Base-by-base conservation (phyloP, 768 basidiomycete genomes). In the Calocera cornea region DNA sequence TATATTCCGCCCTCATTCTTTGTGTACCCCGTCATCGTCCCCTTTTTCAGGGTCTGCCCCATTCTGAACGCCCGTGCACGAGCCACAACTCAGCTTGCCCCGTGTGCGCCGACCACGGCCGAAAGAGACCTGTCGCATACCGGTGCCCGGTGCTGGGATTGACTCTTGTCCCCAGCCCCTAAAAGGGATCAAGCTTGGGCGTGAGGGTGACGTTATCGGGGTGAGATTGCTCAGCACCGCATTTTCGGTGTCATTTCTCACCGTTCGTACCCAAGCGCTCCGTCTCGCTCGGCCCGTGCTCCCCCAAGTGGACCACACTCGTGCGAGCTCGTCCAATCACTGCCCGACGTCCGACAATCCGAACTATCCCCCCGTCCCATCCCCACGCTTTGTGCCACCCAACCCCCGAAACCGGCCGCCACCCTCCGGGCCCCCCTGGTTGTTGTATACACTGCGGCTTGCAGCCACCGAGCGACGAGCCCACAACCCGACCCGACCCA, bases 301-400 rank as follows among this genome's bases (percentile, higher is more conserved):
- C 24, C 44, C n/a, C 44, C 44, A 47, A 47, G 19, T 24, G 19
- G 19, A 17, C 19, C 44, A 27, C 54, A n/a, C 54, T 60, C 54
- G 54, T 60, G 54, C 54, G 54, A 60, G 14, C 31, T 60, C 54
- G 22, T 60, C 54, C 54, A 60, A 60, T 60, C 54, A 60, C 22
- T 60, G 54, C 11, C 54, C 44, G 44, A 47, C 44, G 7, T 47
- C 44, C 44, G 44, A 47, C 16, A n/a, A 47, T 17, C 44, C 44
- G 44, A 47, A 47, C 44, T 47, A 24, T 8, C 44, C 44, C 44
- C 19, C 7, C 24, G 24, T n/a, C 36, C 14, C 36, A 38, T 38
- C 5, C 36, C 14, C 36, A 38, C 36, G 40, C 40, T 41, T 41
- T 41, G 40, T 41, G 40, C 40, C 40, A 41, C 40, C 40, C 40